A percentile compares a stretch with the other conserved stretches of the same genome.
phyloP scores from a whole-genome alignment of 2,329 filamentous ascomycete genomes.

The Pestalotiopsis sp. region DNA sequence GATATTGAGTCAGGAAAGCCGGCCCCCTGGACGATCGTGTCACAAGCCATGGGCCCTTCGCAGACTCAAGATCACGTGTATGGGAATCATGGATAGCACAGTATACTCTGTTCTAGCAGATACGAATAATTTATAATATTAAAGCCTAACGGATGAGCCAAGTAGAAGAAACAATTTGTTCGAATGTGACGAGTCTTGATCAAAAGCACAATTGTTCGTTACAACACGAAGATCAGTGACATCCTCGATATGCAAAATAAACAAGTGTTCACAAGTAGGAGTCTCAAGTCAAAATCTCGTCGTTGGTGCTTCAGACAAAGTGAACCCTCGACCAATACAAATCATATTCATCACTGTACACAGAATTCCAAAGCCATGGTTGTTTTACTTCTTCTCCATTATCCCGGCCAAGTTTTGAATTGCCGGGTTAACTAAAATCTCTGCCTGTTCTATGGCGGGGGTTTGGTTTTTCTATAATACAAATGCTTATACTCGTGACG shows the following conservation, averaged over 20 bases:
- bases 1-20: no score
- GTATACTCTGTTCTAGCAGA: background rate
- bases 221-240: no score
- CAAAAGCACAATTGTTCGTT: no score
- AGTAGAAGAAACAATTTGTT: background rate
- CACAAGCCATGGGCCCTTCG: no score
- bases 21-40: no score
- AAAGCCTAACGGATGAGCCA: background rate
- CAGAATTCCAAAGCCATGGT: background rate
- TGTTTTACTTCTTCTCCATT: background rate
- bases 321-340: background rate
- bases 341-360: background rate
- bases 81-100: background rate
- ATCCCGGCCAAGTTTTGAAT: slow-evolving; percentile 7
- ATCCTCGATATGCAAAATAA: no score
- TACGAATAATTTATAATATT: background rate
- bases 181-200: no score
- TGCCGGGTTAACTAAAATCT: slow-evolving; percentile 9
- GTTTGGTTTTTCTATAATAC: slow-evolving; percentile 4
- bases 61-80: background rate
- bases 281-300: no score
- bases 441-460: background rate
- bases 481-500: slow-evolving; percentile 7
- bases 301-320: no score
- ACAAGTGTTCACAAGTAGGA: no score